phyloP scores from a whole-genome alignment of 257 asterid genomes.

The Schizonepeta tenuifolia region DNA sequence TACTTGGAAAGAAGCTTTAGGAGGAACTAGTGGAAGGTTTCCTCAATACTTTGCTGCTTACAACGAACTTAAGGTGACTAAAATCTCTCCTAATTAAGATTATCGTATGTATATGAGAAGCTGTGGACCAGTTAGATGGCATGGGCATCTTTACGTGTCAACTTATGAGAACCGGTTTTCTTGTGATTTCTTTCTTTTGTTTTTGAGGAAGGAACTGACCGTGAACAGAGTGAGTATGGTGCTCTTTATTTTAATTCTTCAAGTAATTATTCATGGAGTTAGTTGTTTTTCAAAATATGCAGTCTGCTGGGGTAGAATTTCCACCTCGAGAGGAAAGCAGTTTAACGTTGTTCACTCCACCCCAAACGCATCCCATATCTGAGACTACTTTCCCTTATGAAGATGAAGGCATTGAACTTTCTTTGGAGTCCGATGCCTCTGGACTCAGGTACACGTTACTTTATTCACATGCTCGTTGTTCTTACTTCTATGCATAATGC shows the following conservation, averaged over 20 bases:
- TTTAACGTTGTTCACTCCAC: slow-evolving; percentile 78
- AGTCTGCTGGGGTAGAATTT: slow-evolving; percentile 87
- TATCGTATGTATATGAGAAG: not conserved
- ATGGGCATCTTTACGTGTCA: not conserved
- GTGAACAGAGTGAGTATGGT: not conserved
- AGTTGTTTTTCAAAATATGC: slow-evolving; percentile 31
- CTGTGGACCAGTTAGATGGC: not conserved
- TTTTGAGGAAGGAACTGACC: not conserved
- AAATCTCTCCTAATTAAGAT: not conserved
- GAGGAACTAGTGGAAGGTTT: slow-evolving; percentile 77
- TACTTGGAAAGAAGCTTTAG: slow-evolving; percentile 93
- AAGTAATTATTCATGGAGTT: slow-evolving; percentile 15
- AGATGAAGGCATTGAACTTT: slow-evolving; percentile 85
- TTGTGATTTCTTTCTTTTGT: too few species aligned
- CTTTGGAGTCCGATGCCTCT: slow-evolving; percentile 79
- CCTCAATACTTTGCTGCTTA: slow-evolving; percentile 88
- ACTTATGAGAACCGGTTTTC: too few species aligned
- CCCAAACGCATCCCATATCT: slow-evolving; percentile 72
- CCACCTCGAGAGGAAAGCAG: slow-evolving; percentile 83
- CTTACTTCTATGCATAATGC: not conserved
- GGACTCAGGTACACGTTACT: slow-evolving; percentile 71
- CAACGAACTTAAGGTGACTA: slow-evolving; percentile 82
- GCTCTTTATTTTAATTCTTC: too few species aligned
- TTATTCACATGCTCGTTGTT: not conserved
- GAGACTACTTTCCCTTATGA: slow-evolving; percentile 57